These are phyloP conservation scores for Candida suzukii DNA, from an alignment of 805 yeast genomes.

Conservation along the genomic window DNA sequence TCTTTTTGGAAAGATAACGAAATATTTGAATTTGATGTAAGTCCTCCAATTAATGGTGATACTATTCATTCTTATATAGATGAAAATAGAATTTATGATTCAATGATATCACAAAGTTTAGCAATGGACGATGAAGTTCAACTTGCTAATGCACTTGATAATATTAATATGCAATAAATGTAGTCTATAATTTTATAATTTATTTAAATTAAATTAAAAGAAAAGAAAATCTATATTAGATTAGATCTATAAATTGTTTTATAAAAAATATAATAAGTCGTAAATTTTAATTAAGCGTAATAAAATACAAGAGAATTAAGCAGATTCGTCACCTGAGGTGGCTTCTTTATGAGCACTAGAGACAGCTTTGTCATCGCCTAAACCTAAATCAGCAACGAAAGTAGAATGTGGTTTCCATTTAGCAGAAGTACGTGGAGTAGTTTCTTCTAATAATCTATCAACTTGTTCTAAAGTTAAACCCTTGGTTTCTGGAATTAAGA, in stretches of 20 bases:
- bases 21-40: slow-evolving; percentile 61
- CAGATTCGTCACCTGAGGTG: slow-evolving; percentile 1
- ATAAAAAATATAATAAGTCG: too few relatives aligned
- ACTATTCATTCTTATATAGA: slow-evolving; percentile 38
- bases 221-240: too few relatives aligned
- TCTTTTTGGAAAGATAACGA: slow-evolving; percentile 55
- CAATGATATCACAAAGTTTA: slow-evolving; percentile 21
- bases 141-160: slow-evolving; percentile 14
- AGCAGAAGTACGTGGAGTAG: slow-evolving; percentile 26
- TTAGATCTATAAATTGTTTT: too few relatives aligned
- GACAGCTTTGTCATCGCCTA: slow-evolving; percentile 14
- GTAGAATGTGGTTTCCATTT: slow-evolving; percentile 29
- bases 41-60: slow-evolving; percentile 55
- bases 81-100: slow-evolving; percentile 36
- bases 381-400: slow-evolving; percentile 21
- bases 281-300: too few relatives aligned
- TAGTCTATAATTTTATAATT: too few relatives aligned
- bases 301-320: too few relatives aligned
- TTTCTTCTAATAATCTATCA: slow-evolving; percentile 38
- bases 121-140: slow-evolving; percentile 19
- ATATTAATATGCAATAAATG: not conserved
- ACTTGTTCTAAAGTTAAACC: slow-evolving; percentile 81
- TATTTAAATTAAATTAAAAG: too few relatives aligned
- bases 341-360: slow-evolving; percentile 11
- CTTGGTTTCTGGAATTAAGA: slow-evolving; percentile 71